phyloP scores from a whole-genome alignment of 2,329 filamentous ascomycete genomes.

The Talaromyces islandicus region DNA sequence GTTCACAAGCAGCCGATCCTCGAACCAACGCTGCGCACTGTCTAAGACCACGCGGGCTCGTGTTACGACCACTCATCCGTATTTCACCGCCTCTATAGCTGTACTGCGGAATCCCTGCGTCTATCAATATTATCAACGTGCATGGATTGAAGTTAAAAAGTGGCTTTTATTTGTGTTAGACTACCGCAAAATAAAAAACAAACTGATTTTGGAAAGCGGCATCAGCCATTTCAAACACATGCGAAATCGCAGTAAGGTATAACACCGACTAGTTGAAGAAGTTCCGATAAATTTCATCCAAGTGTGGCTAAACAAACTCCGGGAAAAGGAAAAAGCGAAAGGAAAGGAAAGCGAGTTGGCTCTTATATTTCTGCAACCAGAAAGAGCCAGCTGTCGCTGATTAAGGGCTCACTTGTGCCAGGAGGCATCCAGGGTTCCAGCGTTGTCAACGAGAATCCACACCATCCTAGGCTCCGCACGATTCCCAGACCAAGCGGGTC shows the following conservation, averaged over 20 bases:
- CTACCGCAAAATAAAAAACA: not conserved
- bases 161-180: not conserved
- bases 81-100: not conserved
- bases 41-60: not conserved
- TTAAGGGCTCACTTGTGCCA: conserved; percentile 52
- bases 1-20: not conserved
- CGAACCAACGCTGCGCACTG: too few species aligned
- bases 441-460: conserved; percentile 78
- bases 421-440: conserved; percentile 64
- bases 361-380: conserved; percentile 77
- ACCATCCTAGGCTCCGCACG: conserved; percentile 82
- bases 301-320: not conserved
- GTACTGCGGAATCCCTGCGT: not conserved
- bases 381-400: conserved; percentile 77
- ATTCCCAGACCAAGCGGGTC: conserved; percentile 57
- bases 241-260: not conserved
- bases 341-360: not conserved
- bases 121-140: not conserved
- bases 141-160: too few species aligned
- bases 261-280: not conserved
- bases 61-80: not conserved
- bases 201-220: not conserved
- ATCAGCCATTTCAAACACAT: not conserved
- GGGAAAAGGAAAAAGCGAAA: not conserved
- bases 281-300: not conserved